Percentiles rank a stretch among this genome's conserved stretches.
Conservation (phyloP, 768 basidiomycete genomes). For the Mycena metata region DNA sequence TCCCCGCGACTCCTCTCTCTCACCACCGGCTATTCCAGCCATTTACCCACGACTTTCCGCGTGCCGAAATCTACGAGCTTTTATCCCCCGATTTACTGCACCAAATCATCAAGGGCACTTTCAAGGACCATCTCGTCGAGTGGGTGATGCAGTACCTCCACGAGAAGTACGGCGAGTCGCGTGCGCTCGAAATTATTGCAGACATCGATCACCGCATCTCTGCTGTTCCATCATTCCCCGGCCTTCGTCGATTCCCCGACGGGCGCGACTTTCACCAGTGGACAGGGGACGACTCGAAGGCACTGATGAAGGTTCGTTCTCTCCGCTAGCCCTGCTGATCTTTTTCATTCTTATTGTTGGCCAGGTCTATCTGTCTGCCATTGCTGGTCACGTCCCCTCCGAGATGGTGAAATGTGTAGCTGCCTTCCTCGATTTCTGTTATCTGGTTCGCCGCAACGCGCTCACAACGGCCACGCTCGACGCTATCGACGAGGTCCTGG, state of each 20-base stretch:
- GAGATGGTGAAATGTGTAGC: conserved; percentile 45
- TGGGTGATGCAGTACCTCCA: too few species aligned
- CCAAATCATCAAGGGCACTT: too few species aligned
- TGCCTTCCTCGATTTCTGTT: conserved; percentile 47
- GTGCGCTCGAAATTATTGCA: conserved; percentile 2
- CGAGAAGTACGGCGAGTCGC: neutral
- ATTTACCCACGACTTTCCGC: too few species aligned
- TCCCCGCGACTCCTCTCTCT: too few species aligned
- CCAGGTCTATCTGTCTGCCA: conserved; percentile 48
- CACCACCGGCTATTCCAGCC: too few species aligned
- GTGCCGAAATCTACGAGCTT: too few species aligned
- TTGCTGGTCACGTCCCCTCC: conserved; percentile 47
- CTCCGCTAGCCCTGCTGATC: neutral
- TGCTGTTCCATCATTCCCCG: conserved; percentile 30
- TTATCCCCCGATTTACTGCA: too few species aligned
- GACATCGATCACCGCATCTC: conserved; percentile 32
- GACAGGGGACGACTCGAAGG: conserved; percentile 51
- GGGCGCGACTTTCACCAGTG: conserved; percentile 46
- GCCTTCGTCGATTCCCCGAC: conserved; percentile 41
- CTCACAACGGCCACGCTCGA: conserved; percentile 32
- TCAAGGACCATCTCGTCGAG: too few species aligned
- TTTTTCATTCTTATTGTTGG: neutral
- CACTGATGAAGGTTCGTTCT: conserved; percentile 46
- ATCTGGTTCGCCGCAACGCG: conserved; percentile 41
- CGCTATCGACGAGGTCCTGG: conserved; percentile 33